Percentiles rank a stretch among this genome's conserved stretches.
Evolutionary conservation across 345 rosid genomes (phyloP).

Genomic region (Camelina neglecta): DNA sequence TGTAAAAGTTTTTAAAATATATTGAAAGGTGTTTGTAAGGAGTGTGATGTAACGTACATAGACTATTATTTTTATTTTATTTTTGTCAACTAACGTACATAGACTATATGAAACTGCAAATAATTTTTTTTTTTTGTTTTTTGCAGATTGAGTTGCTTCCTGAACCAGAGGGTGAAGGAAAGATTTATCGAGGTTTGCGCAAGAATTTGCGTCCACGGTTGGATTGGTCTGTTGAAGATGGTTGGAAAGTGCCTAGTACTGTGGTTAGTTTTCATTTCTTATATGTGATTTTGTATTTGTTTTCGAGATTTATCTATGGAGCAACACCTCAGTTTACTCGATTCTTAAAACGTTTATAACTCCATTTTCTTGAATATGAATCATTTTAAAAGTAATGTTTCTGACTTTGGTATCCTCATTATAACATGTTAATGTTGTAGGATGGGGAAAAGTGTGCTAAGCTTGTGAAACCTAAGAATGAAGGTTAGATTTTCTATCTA

Average conservation of each 20-base stretch:
- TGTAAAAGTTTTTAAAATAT: background rate
- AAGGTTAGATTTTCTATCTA: constrained; percentile 29
- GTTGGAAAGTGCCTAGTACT: background rate
- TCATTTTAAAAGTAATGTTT: background rate
- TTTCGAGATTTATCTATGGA: background rate
- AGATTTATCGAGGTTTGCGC: too few species aligned
- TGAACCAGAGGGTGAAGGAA: too few species aligned
- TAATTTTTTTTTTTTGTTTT: background rate
- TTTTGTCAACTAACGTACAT: too few species aligned
- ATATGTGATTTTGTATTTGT: background rate
- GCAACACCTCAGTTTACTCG: background rate
- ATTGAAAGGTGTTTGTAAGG: background rate
- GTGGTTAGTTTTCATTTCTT: constrained; percentile 22
- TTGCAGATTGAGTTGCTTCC: too few species aligned
- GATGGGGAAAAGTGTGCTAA: constrained; percentile 27
- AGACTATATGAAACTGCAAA: background rate
- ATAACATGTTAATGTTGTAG: constrained; percentile 16
- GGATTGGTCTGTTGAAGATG: too few species aligned
- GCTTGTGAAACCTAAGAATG: constrained; percentile 14
- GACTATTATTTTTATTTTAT: too few species aligned
- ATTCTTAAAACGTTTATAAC: background rate
- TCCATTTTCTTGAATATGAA: background rate
- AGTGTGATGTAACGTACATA: too few species aligned
- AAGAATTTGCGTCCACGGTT: too few species aligned
- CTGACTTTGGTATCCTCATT: constrained; percentile 3